Conservation (phyloP, 2,329 filamentous ascomycete genomes). For the Aspergillus viridinutans region DNA sequence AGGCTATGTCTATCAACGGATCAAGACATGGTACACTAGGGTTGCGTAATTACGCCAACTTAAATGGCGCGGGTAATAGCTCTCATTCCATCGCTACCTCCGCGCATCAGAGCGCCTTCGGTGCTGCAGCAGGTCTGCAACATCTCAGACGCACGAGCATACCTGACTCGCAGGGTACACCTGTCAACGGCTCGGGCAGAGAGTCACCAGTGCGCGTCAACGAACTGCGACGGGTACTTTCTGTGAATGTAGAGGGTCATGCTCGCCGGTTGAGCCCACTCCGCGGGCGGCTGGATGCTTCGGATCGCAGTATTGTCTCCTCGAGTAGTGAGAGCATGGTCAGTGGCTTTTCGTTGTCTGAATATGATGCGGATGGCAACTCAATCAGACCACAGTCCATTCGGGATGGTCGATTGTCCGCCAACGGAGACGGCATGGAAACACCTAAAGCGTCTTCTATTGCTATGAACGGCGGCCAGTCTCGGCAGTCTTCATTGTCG, state of each 20-base stretch:
- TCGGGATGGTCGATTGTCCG: conserved; percentile 14
- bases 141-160: conserved; percentile 34
- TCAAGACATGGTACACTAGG: conserved; percentile 60
- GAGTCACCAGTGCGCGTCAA: conserved; percentile 47
- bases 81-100: conserved; percentile 26
- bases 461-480: conserved; percentile 14
- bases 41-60: conserved; percentile 24
- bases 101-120: conserved; percentile 18
- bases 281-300: conserved; percentile 33
- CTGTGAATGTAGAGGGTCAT: conserved; percentile 34
- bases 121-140: conserved; percentile 24
- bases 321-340: conserved; percentile 46
- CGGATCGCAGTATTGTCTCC: conserved; percentile 30
- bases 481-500: conserved; percentile 4
- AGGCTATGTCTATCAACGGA: conserved; percentile 69
- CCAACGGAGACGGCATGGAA: conserved; percentile 26
- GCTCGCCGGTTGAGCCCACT: conserved; percentile 40
- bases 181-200: conserved; percentile 35
- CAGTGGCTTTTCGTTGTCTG: conserved; percentile 37
- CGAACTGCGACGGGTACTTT: conserved; percentile 46
- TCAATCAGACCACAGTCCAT: conserved; percentile 27
- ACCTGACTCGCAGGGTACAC: conserved; percentile 32
- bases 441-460: conserved; percentile 28
- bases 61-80: conserved; percentile 28
- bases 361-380: conserved; percentile 26